Base-by-base conservation (phyloP, 1,284 basidiomycete species). In the Rhizopogon parksii region DNA sequence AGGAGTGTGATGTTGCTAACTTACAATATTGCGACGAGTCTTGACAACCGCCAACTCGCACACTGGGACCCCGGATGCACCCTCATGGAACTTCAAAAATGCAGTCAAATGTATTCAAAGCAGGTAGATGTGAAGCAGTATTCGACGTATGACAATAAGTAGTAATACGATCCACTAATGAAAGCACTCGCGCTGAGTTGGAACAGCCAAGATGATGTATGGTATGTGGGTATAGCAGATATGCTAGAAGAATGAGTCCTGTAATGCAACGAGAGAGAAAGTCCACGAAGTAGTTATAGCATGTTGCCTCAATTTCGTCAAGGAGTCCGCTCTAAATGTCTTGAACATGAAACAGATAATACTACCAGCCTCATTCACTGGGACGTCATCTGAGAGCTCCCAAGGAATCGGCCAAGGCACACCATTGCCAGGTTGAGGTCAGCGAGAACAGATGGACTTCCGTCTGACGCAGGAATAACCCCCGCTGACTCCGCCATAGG, bases 211-310 rank as follows among this genome's bases (percentile, higher is more conserved):
- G 21, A 24, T 24, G 21, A 24, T 24, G 9, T 48, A 55, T 46
- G 57, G 42, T 55, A 59, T 45, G 46, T 50, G 64, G 65, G 65
- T 68, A 67, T 68, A 61, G 35, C 39, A 61, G 30, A 52, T 49
- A 46, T 9, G 55, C 56, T 54, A 49, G 37, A 53, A 55, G 54
- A 37, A 50, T 34, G 17, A 43, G 53, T 63, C 64, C 63, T 45
- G 66, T 49, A 53, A 51, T 47, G 40, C 32, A 51, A 36, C 42
- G 51, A 53, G 46, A 14, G 36, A 42, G 27, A 37, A 48, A 53
- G 57, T 50, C 54, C 49, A 58, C 60, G 48, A 32, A 65, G 52
- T 24, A 24, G 21, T 24, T 24, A 24, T 24, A 24, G 21, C 47
- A 53, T 27, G 24, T 39, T 15, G 21, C 21, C 21, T 24, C 21